phyloP scores from a whole-genome alignment of 192 early-diverging fungal genomes.

The Backusella tuberculispora region DNA sequence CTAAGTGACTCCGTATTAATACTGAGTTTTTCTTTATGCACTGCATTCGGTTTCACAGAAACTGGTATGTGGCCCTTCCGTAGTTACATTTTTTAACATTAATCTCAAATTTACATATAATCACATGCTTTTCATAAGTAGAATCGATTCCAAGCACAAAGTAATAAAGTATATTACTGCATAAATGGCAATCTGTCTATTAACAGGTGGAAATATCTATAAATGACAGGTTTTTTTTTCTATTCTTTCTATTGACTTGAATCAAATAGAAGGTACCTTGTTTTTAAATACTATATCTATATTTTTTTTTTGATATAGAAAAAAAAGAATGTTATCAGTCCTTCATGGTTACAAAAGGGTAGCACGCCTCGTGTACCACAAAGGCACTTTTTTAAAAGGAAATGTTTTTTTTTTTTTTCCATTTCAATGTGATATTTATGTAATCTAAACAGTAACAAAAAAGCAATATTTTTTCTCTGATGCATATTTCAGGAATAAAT shows the following conservation, averaged over 20 bases:
- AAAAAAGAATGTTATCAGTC: not conserved
- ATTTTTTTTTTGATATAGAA: not conserved
- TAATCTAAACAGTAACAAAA: not conserved
- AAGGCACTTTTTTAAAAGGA: not conserved
- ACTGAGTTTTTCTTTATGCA: not conserved
- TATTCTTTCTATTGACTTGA: not conserved
- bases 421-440: not conserved
- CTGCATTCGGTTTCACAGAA: not conserved
- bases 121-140: conserved; percentile 6
- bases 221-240: not conserved
- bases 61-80: not conserved
- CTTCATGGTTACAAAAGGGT: not conserved
- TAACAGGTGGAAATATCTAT: not conserved
- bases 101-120: conserved; percentile 3
- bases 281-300: not conserved
- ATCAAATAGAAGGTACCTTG: not conserved
- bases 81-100: conserved; percentile 12
- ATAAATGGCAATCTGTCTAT: not conserved
- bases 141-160: not conserved
- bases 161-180: not conserved
- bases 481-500: too few relatives aligned
- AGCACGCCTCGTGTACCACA: not conserved
- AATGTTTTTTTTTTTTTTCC: too few relatives aligned
- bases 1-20: not conserved
- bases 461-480: not conserved